Evolutionary conservation across 139 green algal genomes (phyloP).

Genomic region (Haematococcus lacustris): DNA sequence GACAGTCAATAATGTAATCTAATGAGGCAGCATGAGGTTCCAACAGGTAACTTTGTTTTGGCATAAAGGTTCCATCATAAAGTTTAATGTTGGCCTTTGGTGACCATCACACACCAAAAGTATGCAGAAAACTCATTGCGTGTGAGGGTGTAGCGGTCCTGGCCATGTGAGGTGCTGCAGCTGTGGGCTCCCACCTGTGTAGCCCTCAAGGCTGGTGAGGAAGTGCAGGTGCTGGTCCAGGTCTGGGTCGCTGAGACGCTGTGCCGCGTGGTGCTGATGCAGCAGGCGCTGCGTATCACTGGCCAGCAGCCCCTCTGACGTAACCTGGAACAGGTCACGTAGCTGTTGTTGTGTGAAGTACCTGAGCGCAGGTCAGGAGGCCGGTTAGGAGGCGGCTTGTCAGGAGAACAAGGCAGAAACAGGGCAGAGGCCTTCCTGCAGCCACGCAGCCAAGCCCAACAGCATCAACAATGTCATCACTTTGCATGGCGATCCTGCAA

Average conservation of each 20-base stretch:
- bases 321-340: slow-evolving; percentile 68
- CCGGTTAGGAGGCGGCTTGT: background rate
- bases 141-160: background rate
- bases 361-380: too few relatives aligned
- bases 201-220: slow-evolving; percentile 29
- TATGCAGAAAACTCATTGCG: background rate
- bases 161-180: background rate
- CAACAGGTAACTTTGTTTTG: too few relatives aligned
- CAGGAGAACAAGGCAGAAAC: too few relatives aligned
- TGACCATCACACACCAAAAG: background rate
- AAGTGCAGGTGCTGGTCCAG: slow-evolving; percentile 42
- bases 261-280: slow-evolving; percentile 45
- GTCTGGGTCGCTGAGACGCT: slow-evolving; percentile 34
- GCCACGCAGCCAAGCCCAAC: too few relatives aligned
- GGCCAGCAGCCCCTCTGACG: slow-evolving; percentile 33
- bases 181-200: slow-evolving; percentile 24
- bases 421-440: too few relatives aligned
- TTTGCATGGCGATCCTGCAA: too few relatives aligned
- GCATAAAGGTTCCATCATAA: too few relatives aligned
- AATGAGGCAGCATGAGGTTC: too few relatives aligned
- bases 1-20: too few relatives aligned
- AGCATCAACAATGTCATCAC: too few relatives aligned
- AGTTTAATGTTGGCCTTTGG: background rate
- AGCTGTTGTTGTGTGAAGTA: slow-evolving; percentile 63
- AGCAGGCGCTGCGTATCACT: slow-evolving; percentile 65